Evolutionary conservation across 352 stramenopile genomes (phyloP).

Genomic region (Thalassiosira tumida): DNA sequence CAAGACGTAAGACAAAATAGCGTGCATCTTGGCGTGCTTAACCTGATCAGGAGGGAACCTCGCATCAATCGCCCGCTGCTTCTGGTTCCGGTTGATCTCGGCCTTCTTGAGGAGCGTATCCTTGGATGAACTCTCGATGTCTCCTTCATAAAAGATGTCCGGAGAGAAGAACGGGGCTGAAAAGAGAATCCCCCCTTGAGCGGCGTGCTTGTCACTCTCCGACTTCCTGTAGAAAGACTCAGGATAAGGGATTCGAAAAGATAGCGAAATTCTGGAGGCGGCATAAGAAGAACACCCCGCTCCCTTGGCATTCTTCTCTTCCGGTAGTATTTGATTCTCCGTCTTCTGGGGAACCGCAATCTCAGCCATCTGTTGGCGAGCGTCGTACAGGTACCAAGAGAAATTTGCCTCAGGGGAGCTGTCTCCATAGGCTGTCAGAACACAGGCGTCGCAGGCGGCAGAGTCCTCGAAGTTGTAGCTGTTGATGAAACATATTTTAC

Average conservation of each 20-base stretch:
- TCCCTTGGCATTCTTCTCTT: background rate
- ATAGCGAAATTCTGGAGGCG: background rate
- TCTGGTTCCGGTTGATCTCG: background rate
- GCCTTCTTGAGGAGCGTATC: background rate
- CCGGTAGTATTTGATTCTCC: background rate
- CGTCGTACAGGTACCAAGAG: too few species aligned
- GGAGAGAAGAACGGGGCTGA: conserved; percentile 6
- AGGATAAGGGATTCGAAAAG: background rate
- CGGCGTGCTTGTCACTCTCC: background rate
- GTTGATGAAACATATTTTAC: too few species aligned
- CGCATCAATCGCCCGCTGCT: background rate
- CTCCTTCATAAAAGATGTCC: background rate
- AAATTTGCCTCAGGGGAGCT: too few species aligned
- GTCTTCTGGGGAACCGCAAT: background rate
- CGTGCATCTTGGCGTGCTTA: conserved; percentile 27
- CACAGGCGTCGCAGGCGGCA: too few species aligned
- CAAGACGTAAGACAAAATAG: conserved; percentile 3
- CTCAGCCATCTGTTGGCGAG: background rate
- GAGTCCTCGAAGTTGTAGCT: too few species aligned
- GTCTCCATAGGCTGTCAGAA: too few species aligned
- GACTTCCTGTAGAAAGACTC: background rate
- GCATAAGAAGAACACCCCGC: background rate
- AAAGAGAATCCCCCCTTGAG: background rate
- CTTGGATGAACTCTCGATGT: background rate
- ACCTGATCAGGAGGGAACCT: background rate